These are phyloP conservation scores for Eucalyptus marginata DNA, from an alignment of 345 rosid species.

Conservation along the genomic window DNA sequence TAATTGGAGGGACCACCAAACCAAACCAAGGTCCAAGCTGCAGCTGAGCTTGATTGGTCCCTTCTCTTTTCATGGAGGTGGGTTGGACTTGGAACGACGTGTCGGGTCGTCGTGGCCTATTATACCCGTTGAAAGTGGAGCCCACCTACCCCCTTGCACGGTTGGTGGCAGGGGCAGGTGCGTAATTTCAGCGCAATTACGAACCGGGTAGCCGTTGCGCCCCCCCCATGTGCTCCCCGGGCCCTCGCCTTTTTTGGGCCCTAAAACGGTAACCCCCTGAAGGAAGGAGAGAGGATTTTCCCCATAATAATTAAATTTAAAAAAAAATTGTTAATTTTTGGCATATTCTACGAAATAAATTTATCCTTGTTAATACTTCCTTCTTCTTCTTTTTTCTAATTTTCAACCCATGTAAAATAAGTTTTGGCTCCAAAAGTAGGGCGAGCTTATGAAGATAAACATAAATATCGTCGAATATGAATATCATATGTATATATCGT, in stretches of 20 bases:
- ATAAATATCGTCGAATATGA: too few species aligned
- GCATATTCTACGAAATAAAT: neutral
- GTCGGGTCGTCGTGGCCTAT: neutral
- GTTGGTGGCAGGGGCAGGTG: neutral
- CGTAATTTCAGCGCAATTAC: neutral
- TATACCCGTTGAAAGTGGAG: neutral
- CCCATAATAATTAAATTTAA: neutral
- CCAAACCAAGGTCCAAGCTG: neutral
- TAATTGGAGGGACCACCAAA: neutral
- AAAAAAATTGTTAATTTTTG: neutral
- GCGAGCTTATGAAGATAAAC: fast-evolving
- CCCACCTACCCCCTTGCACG: neutral
- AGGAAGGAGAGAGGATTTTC: neutral
- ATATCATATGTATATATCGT: fast-evolving
- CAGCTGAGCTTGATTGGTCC: neutral
- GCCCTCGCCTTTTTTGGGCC: neutral
- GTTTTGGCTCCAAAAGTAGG: neutral
- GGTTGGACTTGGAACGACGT: neutral
- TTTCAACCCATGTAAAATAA: neutral
- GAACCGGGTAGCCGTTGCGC: neutral
- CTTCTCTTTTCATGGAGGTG: neutral
- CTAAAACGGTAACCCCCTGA: neutral
- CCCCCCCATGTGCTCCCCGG: neutral
- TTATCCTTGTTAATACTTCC: too few species aligned
- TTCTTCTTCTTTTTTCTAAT: too few species aligned